Evolutionary conservation across 208 protist species (phyloP).

Genomic region (Crithidia acanthocephali): DNA sequence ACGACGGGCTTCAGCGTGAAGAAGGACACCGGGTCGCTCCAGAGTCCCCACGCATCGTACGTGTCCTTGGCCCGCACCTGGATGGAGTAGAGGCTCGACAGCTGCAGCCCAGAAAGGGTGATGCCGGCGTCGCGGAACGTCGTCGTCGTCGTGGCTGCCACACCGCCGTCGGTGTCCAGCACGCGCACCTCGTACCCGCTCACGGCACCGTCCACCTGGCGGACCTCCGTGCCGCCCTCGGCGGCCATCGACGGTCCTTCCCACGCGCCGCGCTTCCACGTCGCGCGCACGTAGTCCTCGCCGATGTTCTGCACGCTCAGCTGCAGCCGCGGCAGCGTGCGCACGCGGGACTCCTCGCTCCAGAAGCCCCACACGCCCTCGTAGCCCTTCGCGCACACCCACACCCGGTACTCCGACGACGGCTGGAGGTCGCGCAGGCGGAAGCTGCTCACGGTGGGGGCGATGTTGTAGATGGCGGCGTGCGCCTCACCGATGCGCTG

Average conservation of each 20-base stretch:
- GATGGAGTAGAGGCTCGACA: conserved; percentile 81
- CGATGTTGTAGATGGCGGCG: conserved; percentile 80
- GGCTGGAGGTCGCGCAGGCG: conserved; percentile 79
- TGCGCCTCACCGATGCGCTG: conserved; percentile 71
- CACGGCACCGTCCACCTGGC: conserved; percentile 83
- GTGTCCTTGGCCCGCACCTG: conserved; percentile 91
- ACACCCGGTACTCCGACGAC: conserved; percentile 90
- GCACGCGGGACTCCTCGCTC: conserved; percentile 89
- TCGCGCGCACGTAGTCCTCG: conserved; percentile 91
- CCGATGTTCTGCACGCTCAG: conserved; percentile 80
- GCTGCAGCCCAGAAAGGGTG: conserved; percentile 63
- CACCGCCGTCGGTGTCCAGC: conserved; percentile 51
- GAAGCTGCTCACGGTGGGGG: conserved; percentile 82
- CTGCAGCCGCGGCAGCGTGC: conserved; percentile 89
- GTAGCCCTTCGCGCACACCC: conserved; percentile 84
- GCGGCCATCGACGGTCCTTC: conserved; percentile 38
- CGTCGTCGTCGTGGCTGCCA: conserved; percentile 60
- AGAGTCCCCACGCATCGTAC: conserved; percentile 92
- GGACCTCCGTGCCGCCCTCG: conserved; percentile 51
- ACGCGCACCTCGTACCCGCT: conserved; percentile 91
- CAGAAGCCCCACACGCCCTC: conserved; percentile 93
- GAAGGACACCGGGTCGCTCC: conserved; percentile 81
- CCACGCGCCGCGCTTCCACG: conserved; percentile 82
- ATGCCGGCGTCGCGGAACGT: conserved; percentile 71
- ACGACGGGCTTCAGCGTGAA: conserved; percentile 81